These are phyloP conservation scores for Neurospora sp. DNA, from an alignment of 495 filamentous ascomycete genomes.

Conservation along the genomic window DNA sequence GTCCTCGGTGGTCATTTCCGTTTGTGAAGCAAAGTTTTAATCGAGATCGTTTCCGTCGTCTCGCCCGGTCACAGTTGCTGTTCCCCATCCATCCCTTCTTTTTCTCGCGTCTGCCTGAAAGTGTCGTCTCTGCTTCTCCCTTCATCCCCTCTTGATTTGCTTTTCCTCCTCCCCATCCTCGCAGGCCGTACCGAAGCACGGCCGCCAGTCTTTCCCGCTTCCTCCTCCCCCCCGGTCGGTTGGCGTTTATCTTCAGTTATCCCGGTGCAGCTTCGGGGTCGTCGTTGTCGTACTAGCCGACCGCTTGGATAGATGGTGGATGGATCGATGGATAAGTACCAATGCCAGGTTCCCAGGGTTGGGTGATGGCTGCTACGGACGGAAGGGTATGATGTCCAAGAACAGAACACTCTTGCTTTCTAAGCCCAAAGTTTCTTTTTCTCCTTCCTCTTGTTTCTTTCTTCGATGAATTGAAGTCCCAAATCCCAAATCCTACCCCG, in stretches of 20 bases:
- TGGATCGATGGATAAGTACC: not conserved
- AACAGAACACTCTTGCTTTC: not conserved
- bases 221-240: not conserved
- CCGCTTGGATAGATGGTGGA: not conserved
- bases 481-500: not conserved
- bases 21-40: not conserved
- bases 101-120: not conserved
- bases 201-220: not conserved
- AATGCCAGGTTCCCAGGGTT: not conserved
- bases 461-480: not conserved
- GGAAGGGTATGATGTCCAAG: not conserved
- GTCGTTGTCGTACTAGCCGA: not conserved
- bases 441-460: not conserved
- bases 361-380: not conserved
- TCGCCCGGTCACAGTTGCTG: not conserved
- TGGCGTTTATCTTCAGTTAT: not conserved
- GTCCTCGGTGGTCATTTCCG: not conserved
- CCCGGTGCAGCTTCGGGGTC: not conserved
- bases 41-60: not conserved
- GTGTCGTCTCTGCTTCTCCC: not conserved
- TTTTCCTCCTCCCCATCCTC: not conserved
- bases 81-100: not conserved
- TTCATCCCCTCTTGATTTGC: not conserved
- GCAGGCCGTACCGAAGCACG: not conserved
- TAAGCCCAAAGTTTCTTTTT: not conserved